Base-by-base conservation (phyloP, 192 early-diverging fungal genomes). In the Mortierella alpina region DNA sequence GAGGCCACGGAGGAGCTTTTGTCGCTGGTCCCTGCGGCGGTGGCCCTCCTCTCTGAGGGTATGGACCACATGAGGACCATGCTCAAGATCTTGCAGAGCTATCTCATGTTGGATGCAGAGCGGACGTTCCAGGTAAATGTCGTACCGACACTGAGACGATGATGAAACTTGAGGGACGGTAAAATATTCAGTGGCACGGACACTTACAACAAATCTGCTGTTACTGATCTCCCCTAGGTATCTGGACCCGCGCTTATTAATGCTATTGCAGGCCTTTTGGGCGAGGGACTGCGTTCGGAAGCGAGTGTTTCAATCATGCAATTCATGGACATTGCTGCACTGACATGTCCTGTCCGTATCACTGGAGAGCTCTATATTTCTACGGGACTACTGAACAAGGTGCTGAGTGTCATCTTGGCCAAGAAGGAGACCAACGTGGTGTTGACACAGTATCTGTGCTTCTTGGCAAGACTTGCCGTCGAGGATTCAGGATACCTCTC, bases 71-170 rank as follows among this genome's bases (percentile, higher is more conserved):
- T 96, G 41, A 90, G 91, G 56, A 91, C 84, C 45, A 86, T 93
- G 50, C 86, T 98, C 45, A 91, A 89, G 61, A 89, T 97, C n/a
- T 62, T 95, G n/a, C 96, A 98, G 79, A 90, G 93, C 58, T 96
- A 95, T 72, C 78, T 94, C 39, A 59, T 97, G 47, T 71, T 98
- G 5, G 88, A 84, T 57, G 86, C 91, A 8, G 84, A 82, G 44
- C 53, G 68, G 22, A 79, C 88, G 7, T 81, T 90, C 45, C 91
- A 92, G 75, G 90, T 91, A 74, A 52, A n/a, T n/a, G 4, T 64
- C 62, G 18, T 59, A 62, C 49, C 3, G 31, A 31, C 31, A 31
- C 31, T 31, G 31, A 31, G 31, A 31, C 31, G 31, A 31, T 31
- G 31, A 3, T 31, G 31, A 31, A 31, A 31, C 31, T 31, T 31